Conservation (phyloP, 1,284 basidiomycete species). For the Golubevia pallescens region DNA sequence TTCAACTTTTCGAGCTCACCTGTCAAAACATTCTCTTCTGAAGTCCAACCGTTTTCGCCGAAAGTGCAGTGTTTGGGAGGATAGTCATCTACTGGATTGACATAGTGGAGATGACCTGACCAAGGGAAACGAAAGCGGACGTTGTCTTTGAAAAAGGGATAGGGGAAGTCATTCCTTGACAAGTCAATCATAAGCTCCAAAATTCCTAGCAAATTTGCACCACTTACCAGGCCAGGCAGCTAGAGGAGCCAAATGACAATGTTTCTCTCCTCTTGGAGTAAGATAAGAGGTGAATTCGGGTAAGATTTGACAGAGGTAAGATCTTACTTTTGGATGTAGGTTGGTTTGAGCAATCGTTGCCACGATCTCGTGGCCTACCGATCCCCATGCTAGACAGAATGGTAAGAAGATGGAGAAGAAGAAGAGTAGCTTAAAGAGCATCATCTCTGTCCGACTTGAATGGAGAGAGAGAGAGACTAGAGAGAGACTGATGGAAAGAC, state of each 20-base stretch:
- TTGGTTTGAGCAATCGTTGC: constrained; percentile 92
- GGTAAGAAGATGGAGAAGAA: constrained; percentile 1
- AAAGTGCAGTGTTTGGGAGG: constrained; percentile 78
- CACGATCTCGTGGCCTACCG: constrained; percentile 81
- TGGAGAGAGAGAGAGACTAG: no score
- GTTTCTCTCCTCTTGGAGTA: constrained; percentile 18
- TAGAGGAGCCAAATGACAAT: constrained; percentile 68
- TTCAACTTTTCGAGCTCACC: constrained; percentile 18
- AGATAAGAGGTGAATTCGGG: constrained; percentile 62
- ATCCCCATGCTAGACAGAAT: constrained; percentile 49
- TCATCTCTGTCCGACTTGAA: no score
- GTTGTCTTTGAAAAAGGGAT: constrained; percentile 32
- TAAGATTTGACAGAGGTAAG: constrained; percentile 74
- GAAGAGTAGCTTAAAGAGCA: not conserved
- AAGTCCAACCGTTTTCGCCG: constrained; percentile 78
- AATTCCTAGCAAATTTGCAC: not conserved
- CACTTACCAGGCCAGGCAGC: constrained; percentile 78
- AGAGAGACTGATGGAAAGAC: no score
- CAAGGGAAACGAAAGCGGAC: constrained; percentile 57
- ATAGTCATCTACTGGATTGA: constrained; percentile 76
- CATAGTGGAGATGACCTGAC: constrained; percentile 74
- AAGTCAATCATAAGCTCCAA: not conserved
- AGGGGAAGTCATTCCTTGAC: no score
- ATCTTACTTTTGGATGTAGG: constrained; percentile 76
- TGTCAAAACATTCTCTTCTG: constrained; percentile 75